A percentile compares a stretch with the other conserved stretches of the same genome.
Conservation (phyloP, 2,329 filamentous ascomycete genomes). For the Sclerotiophoma versabilis region DNA sequence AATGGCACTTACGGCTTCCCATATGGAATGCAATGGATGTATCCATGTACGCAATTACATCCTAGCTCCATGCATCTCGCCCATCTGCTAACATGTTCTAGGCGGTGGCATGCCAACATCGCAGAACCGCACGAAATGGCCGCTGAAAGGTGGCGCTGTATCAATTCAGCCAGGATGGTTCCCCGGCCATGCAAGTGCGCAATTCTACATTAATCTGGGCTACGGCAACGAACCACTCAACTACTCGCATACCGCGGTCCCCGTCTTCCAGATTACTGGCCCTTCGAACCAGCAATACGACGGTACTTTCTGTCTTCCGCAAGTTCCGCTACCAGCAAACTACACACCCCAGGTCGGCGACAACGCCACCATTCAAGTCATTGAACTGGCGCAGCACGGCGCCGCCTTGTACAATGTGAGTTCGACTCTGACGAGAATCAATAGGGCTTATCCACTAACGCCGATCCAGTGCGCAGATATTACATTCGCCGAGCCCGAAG, state of each 20-base stretch:
- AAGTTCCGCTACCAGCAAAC: constrained; percentile 81
- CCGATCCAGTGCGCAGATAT: constrained; percentile 86
- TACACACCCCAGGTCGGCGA: constrained; percentile 78
- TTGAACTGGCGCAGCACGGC: constrained; percentile 83
- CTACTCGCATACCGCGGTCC: constrained; percentile 84
- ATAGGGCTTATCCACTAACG: neutral
- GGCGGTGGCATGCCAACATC: constrained; percentile 83
- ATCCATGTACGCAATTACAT: constrained; percentile 75
- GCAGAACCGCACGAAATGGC: constrained; percentile 90
- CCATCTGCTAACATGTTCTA: constrained; percentile 50
- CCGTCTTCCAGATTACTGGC: constrained; percentile 82
- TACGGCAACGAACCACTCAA: constrained; percentile 82
- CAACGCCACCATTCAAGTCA: constrained; percentile 86
- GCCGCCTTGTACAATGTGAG: constrained; percentile 81
- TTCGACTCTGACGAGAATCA: neutral
- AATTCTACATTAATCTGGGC: constrained; percentile 91
- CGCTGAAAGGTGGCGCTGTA: constrained; percentile 83
- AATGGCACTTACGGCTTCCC: constrained; percentile 66
- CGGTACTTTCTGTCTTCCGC: constrained; percentile 86
- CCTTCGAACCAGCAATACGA: constrained; percentile 85
- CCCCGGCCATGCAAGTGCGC: constrained; percentile 80
- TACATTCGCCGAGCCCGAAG: constrained; percentile 81
- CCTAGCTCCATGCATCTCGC: neutral
- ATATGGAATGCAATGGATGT: constrained; percentile 94
- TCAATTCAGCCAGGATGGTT: constrained; percentile 96